A percentile compares a stretch with the other conserved stretches of the same genome.
Evolutionary conservation across 1,284 basidiomycete genomes (phyloP).

Genomic region (Megacollybia platyphylla): DNA sequence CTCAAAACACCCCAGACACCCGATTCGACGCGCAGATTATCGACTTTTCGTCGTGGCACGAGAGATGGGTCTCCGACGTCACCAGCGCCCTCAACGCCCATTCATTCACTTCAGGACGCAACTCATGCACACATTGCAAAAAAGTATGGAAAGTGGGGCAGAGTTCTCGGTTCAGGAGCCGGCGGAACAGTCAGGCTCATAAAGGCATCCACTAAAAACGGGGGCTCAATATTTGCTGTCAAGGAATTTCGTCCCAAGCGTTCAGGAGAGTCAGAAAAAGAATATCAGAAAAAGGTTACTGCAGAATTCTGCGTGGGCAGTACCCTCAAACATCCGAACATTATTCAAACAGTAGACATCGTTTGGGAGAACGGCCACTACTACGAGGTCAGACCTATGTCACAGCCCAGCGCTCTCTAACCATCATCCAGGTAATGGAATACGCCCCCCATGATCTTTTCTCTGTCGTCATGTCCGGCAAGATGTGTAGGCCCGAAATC

Average conservation of each 20-base stretch:
- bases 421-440: conserved; percentile 78
- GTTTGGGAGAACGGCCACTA: conserved; percentile 96
- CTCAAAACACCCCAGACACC: too few species aligned
- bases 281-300: conserved; percentile 98
- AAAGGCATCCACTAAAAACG: conserved; percentile 72
- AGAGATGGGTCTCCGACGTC: too few species aligned
- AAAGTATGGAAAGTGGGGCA: conserved; percentile 99
- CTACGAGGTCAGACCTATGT: conserved; percentile 66
- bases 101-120: conserved; percentile 58
- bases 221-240: conserved; percentile 83
- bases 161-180: conserved; percentile 89
- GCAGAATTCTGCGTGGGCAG: conserved; percentile 98
- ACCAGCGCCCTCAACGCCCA: conserved; percentile 11
- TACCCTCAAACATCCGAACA: conserved; percentile 90
- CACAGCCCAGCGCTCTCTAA: conserved; percentile 6
- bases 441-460: conserved; percentile 98
- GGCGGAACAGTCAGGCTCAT: conserved; percentile 97
- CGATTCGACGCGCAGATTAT: too few species aligned
- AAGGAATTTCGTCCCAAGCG: conserved; percentile 94
- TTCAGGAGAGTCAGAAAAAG: conserved; percentile 81
- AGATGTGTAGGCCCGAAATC: conserved; percentile 96
- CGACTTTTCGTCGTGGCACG: too few species aligned
- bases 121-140: conserved; percentile 90
- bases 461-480: conserved; percentile 98
- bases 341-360: conserved; percentile 98